Conservation (phyloP, 148 eudicot species). For the Pouteria glomerata region DNA sequence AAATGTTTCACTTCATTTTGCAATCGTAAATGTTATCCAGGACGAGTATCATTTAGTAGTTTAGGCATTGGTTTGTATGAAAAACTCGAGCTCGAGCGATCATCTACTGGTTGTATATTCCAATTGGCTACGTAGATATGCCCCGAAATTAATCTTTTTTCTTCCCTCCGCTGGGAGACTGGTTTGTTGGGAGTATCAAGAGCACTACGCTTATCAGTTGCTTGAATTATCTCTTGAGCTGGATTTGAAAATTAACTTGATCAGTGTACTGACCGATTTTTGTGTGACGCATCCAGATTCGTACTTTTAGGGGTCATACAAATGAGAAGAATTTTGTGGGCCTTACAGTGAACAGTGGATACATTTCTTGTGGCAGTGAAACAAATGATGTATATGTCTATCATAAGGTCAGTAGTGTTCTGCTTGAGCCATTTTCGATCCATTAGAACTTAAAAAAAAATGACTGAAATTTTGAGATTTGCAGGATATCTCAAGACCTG, state of each 20-base stretch:
- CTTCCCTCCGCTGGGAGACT: no score
- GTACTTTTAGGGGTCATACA: conserved; percentile 64
- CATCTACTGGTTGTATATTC: no score
- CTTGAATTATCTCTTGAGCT: background rate
- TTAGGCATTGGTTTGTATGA: no score
- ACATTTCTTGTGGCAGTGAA: conserved; percentile 89
- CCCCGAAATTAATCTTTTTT: no score
- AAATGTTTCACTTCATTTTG: no score
- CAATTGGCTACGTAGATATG: no score
- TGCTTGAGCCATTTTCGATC: conserved; percentile 5
- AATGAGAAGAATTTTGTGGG: conserved; percentile 93
- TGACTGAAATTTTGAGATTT: background rate
- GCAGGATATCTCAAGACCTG: conserved; percentile 69
- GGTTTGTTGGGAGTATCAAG: background rate
- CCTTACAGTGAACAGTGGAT: conserved; percentile 60
- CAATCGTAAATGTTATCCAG: no score
- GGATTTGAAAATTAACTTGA: background rate
- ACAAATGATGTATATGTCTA: conserved; percentile 80
- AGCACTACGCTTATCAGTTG: background rate
- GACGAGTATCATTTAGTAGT: no score
- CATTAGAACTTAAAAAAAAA: background rate
- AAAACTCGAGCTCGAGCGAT: no score
- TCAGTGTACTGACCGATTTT: conserved; percentile 1
- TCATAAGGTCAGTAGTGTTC: conserved; percentile 60
- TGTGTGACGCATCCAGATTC: conserved; percentile 35